Evolutionary conservation across 345 rosid species (phyloP), one percentile per base, ranked within the genome.

Genomic region (Corchorus olitorius): DNA sequence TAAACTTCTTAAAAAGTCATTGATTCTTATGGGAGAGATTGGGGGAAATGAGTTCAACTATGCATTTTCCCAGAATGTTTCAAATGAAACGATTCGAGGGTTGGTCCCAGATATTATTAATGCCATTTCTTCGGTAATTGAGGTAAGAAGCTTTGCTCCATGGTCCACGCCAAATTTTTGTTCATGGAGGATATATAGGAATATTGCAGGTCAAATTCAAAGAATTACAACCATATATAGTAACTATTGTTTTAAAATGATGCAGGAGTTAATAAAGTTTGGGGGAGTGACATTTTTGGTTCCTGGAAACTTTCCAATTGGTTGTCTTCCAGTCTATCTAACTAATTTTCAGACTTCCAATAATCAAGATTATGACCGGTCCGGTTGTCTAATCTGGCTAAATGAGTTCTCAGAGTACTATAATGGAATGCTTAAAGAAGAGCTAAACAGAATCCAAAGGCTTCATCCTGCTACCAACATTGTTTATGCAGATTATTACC

Each of bases 11-110:
- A 59, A 73, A 5, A 75, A 76, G 50, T 81, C 89, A 2, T 56
- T 89, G 69, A 70, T 89, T 75, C 81, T 84, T 1, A 72, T 85
- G 85, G 92, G 92, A 77, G 89, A 89, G 78, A 89, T 89, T 27
- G 89, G 92, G 45, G 89, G 86, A 4, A 89, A 89, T 6, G 90
- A 88, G 62, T 83, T 82, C 77, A 83, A 82, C 65, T 50, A 85
- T 65, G 82, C 82, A 0, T 76, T 84, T 48, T 35, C 76, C 4
- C 34, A 50, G 58, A 76, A 84, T 27, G 77, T 50, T 66, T 74
- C 53, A 60, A 12, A 63, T n/a, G 65, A 79, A 39, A 83, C 34
- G 34, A 74, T 79, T 45, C 82, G 19, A 66, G 83, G 72, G 55
- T 70, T 79, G 41, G 81, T 80, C 45, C 84, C 92, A 69, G 66